Conservation (phyloP, 208 protist genomes). For the Trypanosomatidae sp. region DNA sequence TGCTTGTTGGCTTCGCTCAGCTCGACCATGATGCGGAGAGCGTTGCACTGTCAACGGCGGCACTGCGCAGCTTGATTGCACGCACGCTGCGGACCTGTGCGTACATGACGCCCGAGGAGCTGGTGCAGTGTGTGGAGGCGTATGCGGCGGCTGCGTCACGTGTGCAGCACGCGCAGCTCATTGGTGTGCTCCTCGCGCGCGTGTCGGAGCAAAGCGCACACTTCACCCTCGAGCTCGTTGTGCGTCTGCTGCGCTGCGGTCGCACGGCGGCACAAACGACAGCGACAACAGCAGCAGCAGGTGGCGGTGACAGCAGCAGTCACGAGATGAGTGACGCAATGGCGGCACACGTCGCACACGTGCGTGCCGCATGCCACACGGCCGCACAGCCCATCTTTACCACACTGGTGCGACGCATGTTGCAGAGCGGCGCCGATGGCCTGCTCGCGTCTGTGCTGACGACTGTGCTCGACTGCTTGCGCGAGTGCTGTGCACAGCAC, state of each 20-base stretch:
- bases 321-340: conserved; percentile 59
- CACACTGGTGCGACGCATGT: conserved; percentile 35
- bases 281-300: conserved; percentile 43
- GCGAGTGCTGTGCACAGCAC: conserved; percentile 58
- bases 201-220: conserved; percentile 34
- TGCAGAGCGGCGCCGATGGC: conserved; percentile 50
- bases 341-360: conserved; percentile 50
- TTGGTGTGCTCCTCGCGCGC: conserved; percentile 55
- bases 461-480: conserved; percentile 44
- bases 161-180: conserved; percentile 56
- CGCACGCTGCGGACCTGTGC: conserved; percentile 35
- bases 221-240: conserved; percentile 40
- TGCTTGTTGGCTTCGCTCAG: conserved; percentile 38
- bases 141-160: conserved; percentile 33
- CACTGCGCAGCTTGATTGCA: conserved; percentile 43
- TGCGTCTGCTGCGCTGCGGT: conserved; percentile 58
- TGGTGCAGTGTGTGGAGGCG: conserved; percentile 60
- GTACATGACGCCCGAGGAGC: conserved; percentile 20
- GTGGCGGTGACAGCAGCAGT: no score
- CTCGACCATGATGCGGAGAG: conserved; percentile 9
- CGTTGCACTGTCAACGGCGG: conserved; percentile 14
- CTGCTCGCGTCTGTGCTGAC: conserved; percentile 33
- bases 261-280: conserved; percentile 8
- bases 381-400: conserved; percentile 70
- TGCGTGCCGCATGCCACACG: conserved; percentile 51